phyloP scores from a whole-genome alignment of 345 rosid species.

The Adansonia digitata region DNA sequence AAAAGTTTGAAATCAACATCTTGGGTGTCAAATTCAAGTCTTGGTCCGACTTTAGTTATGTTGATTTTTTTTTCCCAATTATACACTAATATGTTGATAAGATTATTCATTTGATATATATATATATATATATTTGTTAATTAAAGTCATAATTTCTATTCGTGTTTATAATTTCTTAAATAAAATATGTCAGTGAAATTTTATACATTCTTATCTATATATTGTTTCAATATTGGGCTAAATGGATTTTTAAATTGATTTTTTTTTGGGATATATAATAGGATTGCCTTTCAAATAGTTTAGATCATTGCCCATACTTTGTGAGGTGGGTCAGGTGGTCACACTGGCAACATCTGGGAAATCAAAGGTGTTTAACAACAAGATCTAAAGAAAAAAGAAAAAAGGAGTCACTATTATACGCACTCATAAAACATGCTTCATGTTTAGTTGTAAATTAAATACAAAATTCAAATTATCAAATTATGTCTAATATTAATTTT shows the following conservation, averaged over 20 bases:
- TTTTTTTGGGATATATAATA: too few relatives aligned
- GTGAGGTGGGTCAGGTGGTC: constrained; percentile 7
- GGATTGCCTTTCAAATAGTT: background rate
- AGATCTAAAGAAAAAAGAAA: background rate
- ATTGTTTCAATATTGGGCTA: too few relatives aligned
- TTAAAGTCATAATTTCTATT: too few relatives aligned
- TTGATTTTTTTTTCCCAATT: too few relatives aligned
- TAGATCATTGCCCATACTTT: background rate
- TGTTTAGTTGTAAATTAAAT: background rate
- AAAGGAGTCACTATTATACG: background rate
- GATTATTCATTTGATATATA: too few relatives aligned
- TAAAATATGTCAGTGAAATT: too few relatives aligned
- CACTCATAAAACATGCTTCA: background rate
- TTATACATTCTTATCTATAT: too few relatives aligned
- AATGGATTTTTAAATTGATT: background rate
- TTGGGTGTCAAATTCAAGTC: background rate
- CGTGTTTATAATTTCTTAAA: too few relatives aligned
- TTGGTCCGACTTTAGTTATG: too few relatives aligned
- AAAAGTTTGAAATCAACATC: background rate
- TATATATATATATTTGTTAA: too few relatives aligned
- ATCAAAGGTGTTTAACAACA: constrained; percentile 2
- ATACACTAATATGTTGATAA: too few relatives aligned
- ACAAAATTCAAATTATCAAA: background rate
- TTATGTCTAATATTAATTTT: background rate
- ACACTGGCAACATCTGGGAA: background rate